Evolutionary conservation across 352 stramenopile genomes (phyloP).

Genomic region (Phytopythium aichiense): DNA sequence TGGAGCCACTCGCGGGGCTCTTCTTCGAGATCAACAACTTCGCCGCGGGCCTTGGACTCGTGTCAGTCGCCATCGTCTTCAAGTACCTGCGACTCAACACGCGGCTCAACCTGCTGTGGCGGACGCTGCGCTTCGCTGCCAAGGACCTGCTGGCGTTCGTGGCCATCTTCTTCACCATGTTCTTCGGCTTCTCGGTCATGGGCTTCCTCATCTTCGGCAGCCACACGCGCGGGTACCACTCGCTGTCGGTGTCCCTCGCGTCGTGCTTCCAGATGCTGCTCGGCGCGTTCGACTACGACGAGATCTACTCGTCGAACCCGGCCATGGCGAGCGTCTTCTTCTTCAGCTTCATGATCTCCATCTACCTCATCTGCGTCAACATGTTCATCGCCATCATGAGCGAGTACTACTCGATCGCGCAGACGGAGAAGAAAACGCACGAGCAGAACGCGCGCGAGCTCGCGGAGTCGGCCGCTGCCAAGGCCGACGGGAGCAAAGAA

Average conservation of each 20-base stretch:
- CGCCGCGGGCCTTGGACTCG: slow-evolving; percentile 48
- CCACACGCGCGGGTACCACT: slow-evolving; percentile 63
- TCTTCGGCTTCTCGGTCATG: slow-evolving; percentile 76
- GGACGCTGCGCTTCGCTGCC: slow-evolving; percentile 65
- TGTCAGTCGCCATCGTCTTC: slow-evolving; percentile 78
- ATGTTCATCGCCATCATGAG: slow-evolving; percentile 87
- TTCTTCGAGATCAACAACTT: slow-evolving; percentile 55
- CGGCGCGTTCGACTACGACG: slow-evolving; percentile 73
- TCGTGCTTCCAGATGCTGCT: slow-evolving; percentile 85
- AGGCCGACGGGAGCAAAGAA: slow-evolving; percentile 13
- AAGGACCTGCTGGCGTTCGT: slow-evolving; percentile 76
- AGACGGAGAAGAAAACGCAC: slow-evolving; percentile 59
- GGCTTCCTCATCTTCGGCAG: slow-evolving; percentile 72
- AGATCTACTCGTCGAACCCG: slow-evolving; percentile 60
- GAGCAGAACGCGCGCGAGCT: slow-evolving; percentile 51
- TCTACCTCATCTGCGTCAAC: slow-evolving; percentile 81
- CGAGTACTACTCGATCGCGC: slow-evolving; percentile 74
- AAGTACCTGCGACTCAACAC: slow-evolving; percentile 80
- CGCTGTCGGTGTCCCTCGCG: slow-evolving; percentile 58
- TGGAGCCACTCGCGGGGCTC: slow-evolving; percentile 46
- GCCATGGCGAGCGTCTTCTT: slow-evolving; percentile 80
- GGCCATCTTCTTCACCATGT: slow-evolving; percentile 80
- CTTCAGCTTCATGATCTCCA: slow-evolving; percentile 78
- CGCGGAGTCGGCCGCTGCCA: slow-evolving; percentile 10
- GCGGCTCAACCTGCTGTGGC: slow-evolving; percentile 74